Evolutionary conservation across 805 yeast species (phyloP), one percentile per base, ranked within the genome.

Genomic region (Cyberlindnera samutprakarnensis): DNA sequence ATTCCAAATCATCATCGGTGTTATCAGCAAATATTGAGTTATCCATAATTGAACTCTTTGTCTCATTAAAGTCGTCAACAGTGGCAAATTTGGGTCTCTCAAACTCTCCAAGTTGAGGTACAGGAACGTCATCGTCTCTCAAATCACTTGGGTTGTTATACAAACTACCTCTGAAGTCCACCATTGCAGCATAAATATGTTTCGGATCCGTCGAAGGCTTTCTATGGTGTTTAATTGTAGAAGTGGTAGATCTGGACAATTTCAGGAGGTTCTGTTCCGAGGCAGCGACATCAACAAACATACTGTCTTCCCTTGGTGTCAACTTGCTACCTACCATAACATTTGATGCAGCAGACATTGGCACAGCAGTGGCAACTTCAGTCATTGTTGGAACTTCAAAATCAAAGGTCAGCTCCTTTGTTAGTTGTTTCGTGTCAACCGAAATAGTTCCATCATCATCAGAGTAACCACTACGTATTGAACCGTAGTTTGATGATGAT

Each of bases 331-430:
- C 47, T 14, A 51, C 45, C 6, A 50, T 44, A 10, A 46, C 18
- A 21, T 46, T 40, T 2, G 56, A 51, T 3, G 51, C 53, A 33
- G 45, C 48, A 6, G 54, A 44, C 2, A 49, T 35, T 13, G 43
- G 42, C 21, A 51, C 36, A 8, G 47, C 43, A 13, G 51, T 44
- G 14, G 54, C 56, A 23, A 44, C 22, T 31, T 47, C 49, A 9
- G 54, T 46, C 14, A 33, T 30, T 0, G 45, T 32, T 25, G 54
- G 53, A 4, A 48, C 26, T 27, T 49, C 56, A 31, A 47, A 46
- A 27, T 51, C 53, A 32, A 49, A 51, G 8, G 56, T 46, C 7
- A 32, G 22, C 12, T 46, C 51, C 15, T 44, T 41, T 13, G 33
- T 32, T 2, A 37, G 35, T 9, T 25, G 28, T 15, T 27, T 26